Percentiles rank a stretch among this genome's conserved stretches.
phyloP scores from a whole-genome alignment of 306 rosid genomes.

The Gastrolobium bilobum region DNA sequence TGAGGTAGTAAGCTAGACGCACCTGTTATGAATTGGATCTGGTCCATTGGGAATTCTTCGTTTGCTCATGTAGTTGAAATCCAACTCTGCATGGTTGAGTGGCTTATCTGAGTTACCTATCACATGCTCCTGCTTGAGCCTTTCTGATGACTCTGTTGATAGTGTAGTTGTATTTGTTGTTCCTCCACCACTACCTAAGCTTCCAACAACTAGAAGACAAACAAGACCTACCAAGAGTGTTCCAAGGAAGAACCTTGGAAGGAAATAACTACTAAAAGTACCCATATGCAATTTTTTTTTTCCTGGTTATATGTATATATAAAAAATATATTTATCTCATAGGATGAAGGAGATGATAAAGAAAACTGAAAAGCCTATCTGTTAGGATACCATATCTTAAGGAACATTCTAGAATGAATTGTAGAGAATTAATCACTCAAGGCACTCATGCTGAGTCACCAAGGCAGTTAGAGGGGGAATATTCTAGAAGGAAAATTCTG shows the following conservation, averaged over 20 bases:
- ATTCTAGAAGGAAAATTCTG: too few relatives aligned
- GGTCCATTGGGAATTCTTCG: slow-evolving; percentile 78
- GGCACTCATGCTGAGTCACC: too few relatives aligned
- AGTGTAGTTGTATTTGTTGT: slow-evolving; percentile 32
- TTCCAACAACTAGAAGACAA: slow-evolving; percentile 53
- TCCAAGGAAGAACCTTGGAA: slow-evolving; percentile 52
- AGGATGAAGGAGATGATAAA: neutral
- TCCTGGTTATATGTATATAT: neutral
- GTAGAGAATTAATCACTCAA: too few relatives aligned
- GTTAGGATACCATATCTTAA: too few relatives aligned
- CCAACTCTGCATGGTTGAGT: slow-evolving; percentile 53
- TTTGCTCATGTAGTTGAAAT: slow-evolving; percentile 70
- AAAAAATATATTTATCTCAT: neutral
- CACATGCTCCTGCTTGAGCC: slow-evolving; percentile 33
- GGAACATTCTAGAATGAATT: too few relatives aligned
- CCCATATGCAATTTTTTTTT: slow-evolving; percentile 40
- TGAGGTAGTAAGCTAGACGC: neutral
- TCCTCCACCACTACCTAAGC: slow-evolving; percentile 33
- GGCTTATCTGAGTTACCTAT: slow-evolving; percentile 41
- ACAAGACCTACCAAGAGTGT: slow-evolving; percentile 56
- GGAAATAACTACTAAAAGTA: slow-evolving; percentile 34
- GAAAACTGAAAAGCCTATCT: neutral
- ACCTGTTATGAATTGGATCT: slow-evolving; percentile 89
- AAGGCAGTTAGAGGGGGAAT: too few relatives aligned
- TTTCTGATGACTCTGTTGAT: slow-evolving; percentile 14